Conservation (phyloP, 2,329 filamentous ascomycete species). For the Ambrosiella cleistominuta region DNA sequence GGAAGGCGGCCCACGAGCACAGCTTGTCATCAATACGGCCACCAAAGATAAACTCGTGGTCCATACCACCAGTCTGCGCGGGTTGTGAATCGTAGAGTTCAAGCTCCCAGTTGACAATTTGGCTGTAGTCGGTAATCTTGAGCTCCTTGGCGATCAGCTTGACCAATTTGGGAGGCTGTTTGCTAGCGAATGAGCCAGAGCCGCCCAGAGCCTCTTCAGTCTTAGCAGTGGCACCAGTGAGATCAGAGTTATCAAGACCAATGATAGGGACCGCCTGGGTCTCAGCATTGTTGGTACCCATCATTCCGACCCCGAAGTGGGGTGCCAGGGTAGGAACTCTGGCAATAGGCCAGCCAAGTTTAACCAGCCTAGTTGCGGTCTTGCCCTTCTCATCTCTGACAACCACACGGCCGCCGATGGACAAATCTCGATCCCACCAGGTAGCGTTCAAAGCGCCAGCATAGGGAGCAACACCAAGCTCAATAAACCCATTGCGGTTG, state of each 20-base stretch:
- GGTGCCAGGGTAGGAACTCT: conserved; percentile 80
- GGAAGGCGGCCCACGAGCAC: conserved; percentile 80
- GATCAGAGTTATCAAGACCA: conserved; percentile 59
- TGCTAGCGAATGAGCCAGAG: conserved; percentile 55
- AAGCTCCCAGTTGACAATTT: conserved; percentile 89
- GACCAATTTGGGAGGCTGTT: conserved; percentile 72
- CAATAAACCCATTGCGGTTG: conserved; percentile 69
- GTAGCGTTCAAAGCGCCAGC: conserved; percentile 73
- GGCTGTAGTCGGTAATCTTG: conserved; percentile 45
- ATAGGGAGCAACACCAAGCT: conserved; percentile 85
- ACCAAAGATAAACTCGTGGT: conserved; percentile 87
- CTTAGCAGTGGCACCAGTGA: conserved; percentile 19
- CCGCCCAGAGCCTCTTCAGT: conserved; percentile 32
- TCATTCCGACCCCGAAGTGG: conserved; percentile 70
- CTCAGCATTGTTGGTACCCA: conserved; percentile 58
- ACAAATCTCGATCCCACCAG: conserved; percentile 94
- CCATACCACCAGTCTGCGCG: conserved; percentile 64
- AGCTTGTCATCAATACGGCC: conserved; percentile 96
- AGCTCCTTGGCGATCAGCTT: conserved; percentile 65
- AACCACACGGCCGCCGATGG: conserved; percentile 75
- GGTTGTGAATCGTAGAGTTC: conserved; percentile 87
- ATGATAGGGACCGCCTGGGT: conserved; percentile 91
- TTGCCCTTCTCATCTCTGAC: conserved; percentile 62
- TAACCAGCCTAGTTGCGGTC: conserved; percentile 66
- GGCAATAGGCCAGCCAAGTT: conserved; percentile 87